phyloP scores from a whole-genome alignment of 192 early-diverging fungal genomes.

The Coemansia sp. region DNA sequence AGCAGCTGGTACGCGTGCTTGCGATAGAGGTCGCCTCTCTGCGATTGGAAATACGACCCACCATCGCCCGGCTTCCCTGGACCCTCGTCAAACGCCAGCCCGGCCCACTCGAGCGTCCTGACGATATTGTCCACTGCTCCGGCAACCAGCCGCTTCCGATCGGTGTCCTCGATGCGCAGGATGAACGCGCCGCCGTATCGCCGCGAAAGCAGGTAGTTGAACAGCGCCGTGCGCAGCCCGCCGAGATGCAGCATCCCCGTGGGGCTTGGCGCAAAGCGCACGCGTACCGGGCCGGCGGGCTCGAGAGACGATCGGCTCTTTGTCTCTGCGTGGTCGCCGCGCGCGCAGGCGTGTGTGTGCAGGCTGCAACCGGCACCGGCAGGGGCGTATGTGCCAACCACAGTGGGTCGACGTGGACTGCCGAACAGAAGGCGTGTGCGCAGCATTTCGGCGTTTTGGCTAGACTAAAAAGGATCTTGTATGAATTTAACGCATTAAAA shows the following conservation, averaged over 20 bases:
- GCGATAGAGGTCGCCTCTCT: conserved; percentile 70
- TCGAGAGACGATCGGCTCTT: neutral
- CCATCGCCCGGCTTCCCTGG: conserved; percentile 58
- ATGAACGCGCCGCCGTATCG: conserved; percentile 72
- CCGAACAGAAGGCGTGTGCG: neutral
- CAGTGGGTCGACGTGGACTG: neutral
- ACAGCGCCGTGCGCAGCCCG: conserved; percentile 88
- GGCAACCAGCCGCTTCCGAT: conserved; percentile 71
- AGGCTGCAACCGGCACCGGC: neutral
- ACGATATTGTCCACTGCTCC: conserved; percentile 71
- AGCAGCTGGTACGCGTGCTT: conserved; percentile 65
- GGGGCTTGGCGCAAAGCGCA: conserved; percentile 92
- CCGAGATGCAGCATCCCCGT: conserved; percentile 92
- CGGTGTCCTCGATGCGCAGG: conserved; percentile 93
- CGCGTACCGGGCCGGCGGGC: conserved; percentile 59
- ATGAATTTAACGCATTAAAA: neutral
- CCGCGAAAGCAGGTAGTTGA: conserved; percentile 82
- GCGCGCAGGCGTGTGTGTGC: neutral
- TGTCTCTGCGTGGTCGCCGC: neutral
- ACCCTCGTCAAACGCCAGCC: conserved; percentile 74
- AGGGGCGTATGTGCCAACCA: neutral
- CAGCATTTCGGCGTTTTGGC: neutral
- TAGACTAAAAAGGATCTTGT: neutral
- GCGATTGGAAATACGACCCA: conserved; percentile 76
- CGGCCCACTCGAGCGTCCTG: conserved; percentile 68